These are phyloP conservation scores for Hypericum perforatum DNA, from an alignment of 345 rosid species.

Conservation along the genomic window DNA sequence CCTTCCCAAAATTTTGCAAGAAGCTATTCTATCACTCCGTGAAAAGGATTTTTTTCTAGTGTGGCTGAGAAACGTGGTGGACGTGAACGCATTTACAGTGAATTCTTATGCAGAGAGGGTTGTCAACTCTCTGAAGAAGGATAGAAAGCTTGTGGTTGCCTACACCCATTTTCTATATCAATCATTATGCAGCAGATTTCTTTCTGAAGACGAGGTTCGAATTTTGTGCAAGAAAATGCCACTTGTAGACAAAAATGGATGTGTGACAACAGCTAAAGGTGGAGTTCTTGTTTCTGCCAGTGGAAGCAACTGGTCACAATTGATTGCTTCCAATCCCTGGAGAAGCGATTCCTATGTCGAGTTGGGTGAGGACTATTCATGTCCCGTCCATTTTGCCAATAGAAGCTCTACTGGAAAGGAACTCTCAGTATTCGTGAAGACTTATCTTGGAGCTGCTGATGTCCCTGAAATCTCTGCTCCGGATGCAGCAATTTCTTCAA, in stretches of 20 bases:
- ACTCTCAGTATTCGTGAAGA: constrained; percentile 35
- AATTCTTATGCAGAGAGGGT: constrained; percentile 24
- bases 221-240: constrained; percentile 34
- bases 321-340: constrained; percentile 51
- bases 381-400: constrained; percentile 27
- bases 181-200: constrained; percentile 16
- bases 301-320: constrained; percentile 49
- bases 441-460: constrained; percentile 29
- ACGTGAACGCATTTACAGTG: constrained; percentile 11
- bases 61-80: constrained; percentile 32
- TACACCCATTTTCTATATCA: constrained; percentile 51
- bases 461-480: constrained; percentile 51
- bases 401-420: constrained; percentile 16
- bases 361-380: constrained; percentile 43
- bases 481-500: constrained; percentile 37
- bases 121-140: constrained; percentile 9
- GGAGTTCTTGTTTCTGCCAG: constrained; percentile 61
- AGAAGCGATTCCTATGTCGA: constrained; percentile 33
- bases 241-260: constrained; percentile 43
- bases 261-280: constrained; percentile 9
- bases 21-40: constrained; percentile 19
- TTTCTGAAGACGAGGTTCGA: constrained; percentile 19
- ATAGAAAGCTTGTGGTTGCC: constrained; percentile 29
- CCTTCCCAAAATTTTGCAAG: constrained; percentile 30
- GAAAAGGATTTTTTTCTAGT: constrained; percentile 14